Conservation (phyloP, 495 filamentous ascomycete species). For the Apiosordaria backusii region DNA sequence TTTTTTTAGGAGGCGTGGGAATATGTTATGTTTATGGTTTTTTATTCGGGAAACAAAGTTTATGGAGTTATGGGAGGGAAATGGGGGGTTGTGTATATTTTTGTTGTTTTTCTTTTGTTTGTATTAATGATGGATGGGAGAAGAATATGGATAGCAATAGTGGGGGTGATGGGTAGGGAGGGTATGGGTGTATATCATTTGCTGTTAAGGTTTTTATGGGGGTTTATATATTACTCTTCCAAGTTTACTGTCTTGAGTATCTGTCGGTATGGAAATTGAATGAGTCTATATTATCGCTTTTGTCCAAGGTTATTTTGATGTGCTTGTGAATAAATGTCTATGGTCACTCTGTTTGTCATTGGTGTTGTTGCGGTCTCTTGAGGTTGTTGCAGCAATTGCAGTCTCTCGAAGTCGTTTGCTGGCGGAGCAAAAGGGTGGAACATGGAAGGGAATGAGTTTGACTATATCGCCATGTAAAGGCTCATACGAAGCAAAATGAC, state of each 20-base stretch:
- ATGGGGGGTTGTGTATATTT: background rate
- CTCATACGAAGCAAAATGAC: too few species aligned
- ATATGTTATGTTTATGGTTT: background rate
- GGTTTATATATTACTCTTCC: too few species aligned
- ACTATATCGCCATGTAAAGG: too few species aligned
- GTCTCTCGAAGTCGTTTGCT: too few species aligned
- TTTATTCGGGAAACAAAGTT: background rate
- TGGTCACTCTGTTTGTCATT: too few species aligned
- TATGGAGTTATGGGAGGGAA: background rate
- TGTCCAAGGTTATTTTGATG: too few species aligned
- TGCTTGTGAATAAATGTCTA: too few species aligned
- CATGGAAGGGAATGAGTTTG: too few species aligned
- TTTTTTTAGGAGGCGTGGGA: background rate
- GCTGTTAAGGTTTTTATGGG: background rate
- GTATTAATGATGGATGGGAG: conserved; percentile 4
- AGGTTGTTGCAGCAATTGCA: too few species aligned
- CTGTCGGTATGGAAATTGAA: background rate
- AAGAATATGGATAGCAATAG: background rate
- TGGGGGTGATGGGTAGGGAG: background rate
- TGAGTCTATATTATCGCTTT: background rate
- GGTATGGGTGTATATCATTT: background rate
- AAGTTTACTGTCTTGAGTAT: background rate
- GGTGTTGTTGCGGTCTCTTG: too few species aligned
- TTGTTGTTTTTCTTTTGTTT: background rate
- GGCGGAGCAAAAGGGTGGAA: too few species aligned